These are phyloP conservation scores for Fusarium brachygibbosum DNA, from an alignment of 2,329 filamentous ascomycete species.

Conservation along the genomic window DNA sequence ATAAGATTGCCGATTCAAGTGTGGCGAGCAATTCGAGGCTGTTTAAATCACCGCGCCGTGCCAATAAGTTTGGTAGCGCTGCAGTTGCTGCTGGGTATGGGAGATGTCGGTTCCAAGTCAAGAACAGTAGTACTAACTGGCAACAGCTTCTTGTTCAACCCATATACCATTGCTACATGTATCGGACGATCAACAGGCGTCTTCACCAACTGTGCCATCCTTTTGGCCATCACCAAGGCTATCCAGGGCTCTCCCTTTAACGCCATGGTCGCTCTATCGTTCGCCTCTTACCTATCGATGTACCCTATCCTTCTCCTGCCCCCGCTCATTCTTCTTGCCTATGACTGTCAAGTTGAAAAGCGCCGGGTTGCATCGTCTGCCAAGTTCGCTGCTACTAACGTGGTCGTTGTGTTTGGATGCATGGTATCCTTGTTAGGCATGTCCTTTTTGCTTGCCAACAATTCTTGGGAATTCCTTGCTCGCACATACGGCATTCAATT, in stretches of 20 bases:
- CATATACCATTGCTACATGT: conserved; percentile 92
- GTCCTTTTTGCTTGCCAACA: conserved; percentile 79
- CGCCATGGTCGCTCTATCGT: conserved; percentile 85
- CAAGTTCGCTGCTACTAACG: conserved; percentile 68
- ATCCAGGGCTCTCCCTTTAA: conserved; percentile 79
- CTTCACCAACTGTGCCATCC: conserved; percentile 89
- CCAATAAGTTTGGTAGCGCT: conserved; percentile 79
- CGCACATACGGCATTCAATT: conserved; percentile 96
- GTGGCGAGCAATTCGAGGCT: conserved; percentile 80
- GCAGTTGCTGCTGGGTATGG: conserved; percentile 83
- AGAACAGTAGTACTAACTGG: conserved; percentile 29
- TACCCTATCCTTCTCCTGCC: conserved; percentile 90
- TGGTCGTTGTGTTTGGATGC: conserved; percentile 66
- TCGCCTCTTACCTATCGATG: conserved; percentile 91
- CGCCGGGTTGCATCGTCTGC: conserved; percentile 54
- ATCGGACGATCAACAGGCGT: conserved; percentile 89
- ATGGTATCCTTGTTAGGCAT: conserved; percentile 75
- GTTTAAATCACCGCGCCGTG: conserved; percentile 83
- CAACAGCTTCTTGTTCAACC: conserved; percentile 88
- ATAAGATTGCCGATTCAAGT: conserved; percentile 83
- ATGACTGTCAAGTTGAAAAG: conserved; percentile 69
- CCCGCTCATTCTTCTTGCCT: conserved; percentile 83
- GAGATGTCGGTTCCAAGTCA: conserved; percentile 5
- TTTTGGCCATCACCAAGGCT: conserved; percentile 86
- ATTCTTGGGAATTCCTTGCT: conserved; percentile 87